Evolutionary conservation across 345 rosid genomes (phyloP).

Genomic region (Eutrema japonicum): DNA sequence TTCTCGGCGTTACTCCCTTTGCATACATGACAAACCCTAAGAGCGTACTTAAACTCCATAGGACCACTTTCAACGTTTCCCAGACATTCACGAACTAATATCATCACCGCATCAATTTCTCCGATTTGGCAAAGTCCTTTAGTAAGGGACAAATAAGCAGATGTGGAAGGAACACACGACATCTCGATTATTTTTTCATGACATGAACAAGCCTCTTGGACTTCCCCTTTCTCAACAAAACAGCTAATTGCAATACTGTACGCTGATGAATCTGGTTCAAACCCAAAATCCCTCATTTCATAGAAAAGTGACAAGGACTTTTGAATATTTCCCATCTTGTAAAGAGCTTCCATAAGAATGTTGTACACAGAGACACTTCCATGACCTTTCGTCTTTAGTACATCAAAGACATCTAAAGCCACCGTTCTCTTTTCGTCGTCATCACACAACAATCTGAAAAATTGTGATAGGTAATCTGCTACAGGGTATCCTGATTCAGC

Average conservation of each 20-base stretch:
- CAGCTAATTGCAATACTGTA: constrained; percentile 62
- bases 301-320: constrained; percentile 62
- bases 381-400: constrained; percentile 66
- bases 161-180: constrained; percentile 66
- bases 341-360: constrained; percentile 66
- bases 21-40: constrained; percentile 64
- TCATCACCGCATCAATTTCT: constrained; percentile 82
- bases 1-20: constrained; percentile 54
- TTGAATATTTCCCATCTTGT: constrained; percentile 54
- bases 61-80: constrained; percentile 74
- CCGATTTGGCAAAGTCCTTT: constrained; percentile 75
- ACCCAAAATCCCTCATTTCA: constrained; percentile 57
- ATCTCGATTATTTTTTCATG: constrained; percentile 78
- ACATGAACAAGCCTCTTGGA: constrained; percentile 66
- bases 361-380: constrained; percentile 60
- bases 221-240: constrained; percentile 56
- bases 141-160: constrained; percentile 71
- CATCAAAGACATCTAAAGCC: constrained; percentile 68
- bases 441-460: constrained; percentile 62
- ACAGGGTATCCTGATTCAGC: constrained; percentile 57
- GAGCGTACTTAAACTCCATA: constrained; percentile 73
- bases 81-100: constrained; percentile 85
- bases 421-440: constrained; percentile 50
- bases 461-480: constrained; percentile 57
- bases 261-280: constrained; percentile 59